phyloP scores from a whole-genome alignment of 495 filamentous ascomycete genomes.

The Penicillium manginii region DNA sequence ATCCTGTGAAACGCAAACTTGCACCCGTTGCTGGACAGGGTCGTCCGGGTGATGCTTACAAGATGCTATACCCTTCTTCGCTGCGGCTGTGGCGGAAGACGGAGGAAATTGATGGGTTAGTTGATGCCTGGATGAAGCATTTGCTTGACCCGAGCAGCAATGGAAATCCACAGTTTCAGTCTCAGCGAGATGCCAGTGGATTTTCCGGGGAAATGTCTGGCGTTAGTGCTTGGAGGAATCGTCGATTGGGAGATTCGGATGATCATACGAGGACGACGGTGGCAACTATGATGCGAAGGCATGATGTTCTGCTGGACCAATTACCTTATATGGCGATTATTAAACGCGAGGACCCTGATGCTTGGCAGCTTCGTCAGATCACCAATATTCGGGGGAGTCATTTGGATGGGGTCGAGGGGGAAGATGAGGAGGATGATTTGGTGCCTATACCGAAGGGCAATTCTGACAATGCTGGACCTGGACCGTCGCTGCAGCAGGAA shows the following conservation, averaged over 20 bases:
- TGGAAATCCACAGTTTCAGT: too few relatives aligned
- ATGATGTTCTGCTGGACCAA: slow-evolving; percentile 78
- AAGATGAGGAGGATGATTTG: slow-evolving; percentile 39
- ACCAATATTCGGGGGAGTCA: slow-evolving; percentile 56
- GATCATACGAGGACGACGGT: background rate
- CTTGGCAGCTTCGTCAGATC: slow-evolving; percentile 62
- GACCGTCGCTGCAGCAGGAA: slow-evolving; percentile 28
- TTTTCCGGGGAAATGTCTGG: slow-evolving; percentile 4
- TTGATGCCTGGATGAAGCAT: slow-evolving; percentile 65
- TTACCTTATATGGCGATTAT: slow-evolving; percentile 84
- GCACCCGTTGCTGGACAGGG: slow-evolving; percentile 33
- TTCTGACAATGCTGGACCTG: slow-evolving; percentile 5
- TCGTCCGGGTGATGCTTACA: slow-evolving; percentile 59
- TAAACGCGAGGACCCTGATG: slow-evolving; percentile 35
- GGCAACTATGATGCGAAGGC: slow-evolving; percentile 61
- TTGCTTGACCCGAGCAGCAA: too few relatives aligned
- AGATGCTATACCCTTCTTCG: slow-evolving; percentile 86
- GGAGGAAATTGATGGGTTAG: slow-evolving; percentile 74
- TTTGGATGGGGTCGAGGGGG: background rate
- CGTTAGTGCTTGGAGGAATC: slow-evolving; percentile 42
- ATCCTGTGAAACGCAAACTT: slow-evolving; percentile 72
- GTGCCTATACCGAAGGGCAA: background rate
- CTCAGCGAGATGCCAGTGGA: too few relatives aligned
- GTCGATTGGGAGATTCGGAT: slow-evolving; percentile 5
- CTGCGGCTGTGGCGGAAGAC: slow-evolving; percentile 74